phyloP scores from a whole-genome alignment of 2,329 filamentous ascomycete species.

The Raffaelea albimanens region DNA sequence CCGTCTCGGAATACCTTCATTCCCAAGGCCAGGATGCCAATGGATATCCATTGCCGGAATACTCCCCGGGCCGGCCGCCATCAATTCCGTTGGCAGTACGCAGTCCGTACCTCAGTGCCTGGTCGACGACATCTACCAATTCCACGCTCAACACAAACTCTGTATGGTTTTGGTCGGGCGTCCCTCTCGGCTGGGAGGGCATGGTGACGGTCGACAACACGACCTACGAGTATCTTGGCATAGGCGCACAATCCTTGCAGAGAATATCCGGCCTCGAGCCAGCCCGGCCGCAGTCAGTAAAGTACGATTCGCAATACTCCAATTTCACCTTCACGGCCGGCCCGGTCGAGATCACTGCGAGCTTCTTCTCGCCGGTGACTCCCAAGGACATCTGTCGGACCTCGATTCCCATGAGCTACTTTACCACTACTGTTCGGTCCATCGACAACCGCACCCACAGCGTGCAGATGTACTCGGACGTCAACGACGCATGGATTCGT shows the following conservation, averaged over 20 bases:
- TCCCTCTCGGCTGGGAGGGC: conserved; percentile 12
- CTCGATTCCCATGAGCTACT: conserved; percentile 67
- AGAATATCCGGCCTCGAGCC: conserved; percentile 16
- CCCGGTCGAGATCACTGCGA: conserved; percentile 27
- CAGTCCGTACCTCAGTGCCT: conserved; percentile 45
- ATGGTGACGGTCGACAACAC: conserved; percentile 16
- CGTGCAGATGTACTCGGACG: conserved; percentile 52
- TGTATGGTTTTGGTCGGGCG: conserved; percentile 45
- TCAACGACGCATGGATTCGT: conserved; percentile 69
- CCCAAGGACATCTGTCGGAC: conserved; percentile 67
- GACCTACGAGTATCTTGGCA: conserved; percentile 29
- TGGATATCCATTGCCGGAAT: conserved; percentile 4
- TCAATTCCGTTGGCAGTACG: conserved; percentile 42
- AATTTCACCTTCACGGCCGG: conserved; percentile 15
- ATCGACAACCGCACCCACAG: conserved; percentile 30
- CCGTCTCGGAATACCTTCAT: conserved; percentile 1
- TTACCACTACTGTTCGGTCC: conserved; percentile 58
- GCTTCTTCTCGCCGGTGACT: conserved; percentile 62
- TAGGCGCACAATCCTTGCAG: conserved; percentile 30
- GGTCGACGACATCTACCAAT: conserved; percentile 54
- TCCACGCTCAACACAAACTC: conserved; percentile 54
- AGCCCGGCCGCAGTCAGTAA: conserved; percentile 10
- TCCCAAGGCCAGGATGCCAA: conserved; percentile 5
- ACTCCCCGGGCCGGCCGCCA: conserved; percentile 27
- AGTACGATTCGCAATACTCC: conserved; percentile 12